Conservation (phyloP, 1,139 yeast genomes). For the Sugiyamaella neomexicana region DNA sequence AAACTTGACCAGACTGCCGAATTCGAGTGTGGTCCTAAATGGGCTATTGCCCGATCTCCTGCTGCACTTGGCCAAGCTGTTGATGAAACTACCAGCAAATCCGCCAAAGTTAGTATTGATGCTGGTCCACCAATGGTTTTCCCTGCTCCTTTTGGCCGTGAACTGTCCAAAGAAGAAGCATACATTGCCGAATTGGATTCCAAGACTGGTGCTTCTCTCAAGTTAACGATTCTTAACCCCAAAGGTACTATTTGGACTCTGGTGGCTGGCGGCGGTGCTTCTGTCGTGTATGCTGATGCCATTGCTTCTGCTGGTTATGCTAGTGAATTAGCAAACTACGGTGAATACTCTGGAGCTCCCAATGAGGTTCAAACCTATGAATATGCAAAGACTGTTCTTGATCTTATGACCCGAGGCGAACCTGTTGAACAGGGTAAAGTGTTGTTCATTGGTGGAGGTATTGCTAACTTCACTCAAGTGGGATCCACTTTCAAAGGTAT, state of each 20-base stretch:
- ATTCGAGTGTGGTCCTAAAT: conserved; percentile 51
- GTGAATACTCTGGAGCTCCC: conserved; percentile 49
- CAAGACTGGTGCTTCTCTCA: conserved; percentile 51
- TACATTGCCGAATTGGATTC: conserved; percentile 51
- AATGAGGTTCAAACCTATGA: conserved; percentile 50
- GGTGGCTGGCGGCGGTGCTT: conserved; percentile 51
- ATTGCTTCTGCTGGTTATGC: conserved; percentile 50
- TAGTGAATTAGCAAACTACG: conserved; percentile 48
- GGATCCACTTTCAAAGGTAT: conserved; percentile 52
- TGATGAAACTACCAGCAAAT: conserved; percentile 26
- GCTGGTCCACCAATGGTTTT: conserved; percentile 51
- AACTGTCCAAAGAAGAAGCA: conserved; percentile 47
- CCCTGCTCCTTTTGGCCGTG: conserved; percentile 53
- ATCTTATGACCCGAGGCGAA: conserved; percentile 47
- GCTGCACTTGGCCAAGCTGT: conserved; percentile 43
- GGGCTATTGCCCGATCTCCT: conserved; percentile 50
- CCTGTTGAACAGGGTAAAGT: conserved; percentile 46
- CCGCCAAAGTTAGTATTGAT: conserved; percentile 40
- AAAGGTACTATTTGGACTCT: conserved; percentile 50
- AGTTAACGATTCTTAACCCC: conserved; percentile 47
- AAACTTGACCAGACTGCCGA: conserved; percentile 52
- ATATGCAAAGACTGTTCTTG: conserved; percentile 50
- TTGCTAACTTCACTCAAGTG: conserved; percentile 51
- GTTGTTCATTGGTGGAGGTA: conserved; percentile 50
- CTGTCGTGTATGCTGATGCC: conserved; percentile 51